Evolutionary conservation across 345 rosid species (phyloP).

Genomic region (Streptanthus diversifolius): DNA sequence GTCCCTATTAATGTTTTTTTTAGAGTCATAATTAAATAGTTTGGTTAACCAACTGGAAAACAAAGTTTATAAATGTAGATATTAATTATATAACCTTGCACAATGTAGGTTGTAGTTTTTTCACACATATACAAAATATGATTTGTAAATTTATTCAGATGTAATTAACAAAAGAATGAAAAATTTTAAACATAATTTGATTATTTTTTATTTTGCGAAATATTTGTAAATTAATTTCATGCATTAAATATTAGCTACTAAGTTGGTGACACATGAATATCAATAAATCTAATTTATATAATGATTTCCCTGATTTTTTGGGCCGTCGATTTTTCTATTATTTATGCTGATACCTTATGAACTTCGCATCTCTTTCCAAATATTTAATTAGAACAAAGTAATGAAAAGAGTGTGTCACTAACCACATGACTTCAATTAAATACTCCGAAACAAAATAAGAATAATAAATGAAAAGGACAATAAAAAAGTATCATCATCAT

Average conservation of each 20-base stretch:
- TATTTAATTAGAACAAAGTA: background rate
- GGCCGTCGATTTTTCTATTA: background rate
- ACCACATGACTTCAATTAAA: constrained; percentile 2
- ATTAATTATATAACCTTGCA: too few species aligned
- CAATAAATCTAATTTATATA: background rate
- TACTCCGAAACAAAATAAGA: background rate
- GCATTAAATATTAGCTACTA: background rate
- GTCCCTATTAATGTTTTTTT: too few species aligned
- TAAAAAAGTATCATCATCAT: background rate
- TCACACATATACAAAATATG: too few species aligned
- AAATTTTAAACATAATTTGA: background rate
- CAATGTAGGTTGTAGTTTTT: too few species aligned
- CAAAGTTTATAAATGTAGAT: too few species aligned
- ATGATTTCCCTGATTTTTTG: background rate
- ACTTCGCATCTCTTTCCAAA: background rate
- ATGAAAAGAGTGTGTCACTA: background rate
- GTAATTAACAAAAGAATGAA: background rate
- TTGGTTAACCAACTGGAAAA: too few species aligned
- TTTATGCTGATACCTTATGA: background rate
- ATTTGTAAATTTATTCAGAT: too few species aligned
- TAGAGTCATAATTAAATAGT: too few species aligned
- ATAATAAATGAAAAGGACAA: background rate
- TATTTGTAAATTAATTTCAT: background rate
- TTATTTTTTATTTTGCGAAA: background rate
- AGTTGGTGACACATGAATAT: background rate